A percentile compares a stretch with the other conserved stretches of the same genome.
Evolutionary conservation across 768 basidiomycete genomes (phyloP).

Genomic region (Botryobasidium botryosum): DNA sequence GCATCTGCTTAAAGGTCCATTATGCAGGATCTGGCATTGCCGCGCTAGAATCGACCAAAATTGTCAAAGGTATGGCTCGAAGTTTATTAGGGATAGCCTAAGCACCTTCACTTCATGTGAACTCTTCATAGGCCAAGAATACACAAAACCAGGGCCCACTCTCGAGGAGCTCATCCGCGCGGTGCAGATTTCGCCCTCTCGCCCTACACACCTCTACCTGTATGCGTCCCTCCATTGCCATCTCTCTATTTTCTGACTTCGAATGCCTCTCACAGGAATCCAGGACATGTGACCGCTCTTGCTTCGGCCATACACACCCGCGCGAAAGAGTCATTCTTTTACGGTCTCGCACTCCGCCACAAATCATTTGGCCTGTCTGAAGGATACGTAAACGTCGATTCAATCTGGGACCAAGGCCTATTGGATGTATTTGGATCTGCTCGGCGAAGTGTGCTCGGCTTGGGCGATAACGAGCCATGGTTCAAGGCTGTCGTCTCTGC

Average conservation of each 20-base stretch:
- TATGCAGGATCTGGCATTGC: slow-evolving; percentile 34
- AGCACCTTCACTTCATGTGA: background rate
- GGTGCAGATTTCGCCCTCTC: slow-evolving; percentile 12
- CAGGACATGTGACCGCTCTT: slow-evolving; percentile 41
- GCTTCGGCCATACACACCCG: slow-evolving; percentile 34
- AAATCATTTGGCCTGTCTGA: slow-evolving; percentile 51
- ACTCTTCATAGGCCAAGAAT: slow-evolving; percentile 16
- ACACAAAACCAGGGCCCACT: slow-evolving; percentile 9
- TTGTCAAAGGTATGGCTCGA: slow-evolving; percentile 21
- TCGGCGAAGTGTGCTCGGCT: slow-evolving; percentile 40
- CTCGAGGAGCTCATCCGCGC: slow-evolving; percentile 13
- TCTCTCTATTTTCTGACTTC: background rate
- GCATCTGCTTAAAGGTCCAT: slow-evolving; percentile 11
- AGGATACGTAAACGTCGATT: slow-evolving; percentile 61
- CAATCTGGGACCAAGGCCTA: slow-evolving; percentile 54
- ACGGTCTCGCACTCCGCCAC: slow-evolving; percentile 56
- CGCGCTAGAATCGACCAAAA: slow-evolving; percentile 38
- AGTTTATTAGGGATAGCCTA: slow-evolving; percentile 10
- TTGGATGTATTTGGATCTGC: slow-evolving; percentile 43
- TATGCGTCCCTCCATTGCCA: slow-evolving; percentile 12
- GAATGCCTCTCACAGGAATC: slow-evolving; percentile 17
- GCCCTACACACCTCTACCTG: slow-evolving; percentile 60
- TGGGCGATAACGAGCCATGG: slow-evolving; percentile 21
- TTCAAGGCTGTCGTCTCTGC: slow-evolving; percentile 47
- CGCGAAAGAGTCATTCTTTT: slow-evolving; percentile 36